Percentiles rank a stretch among this genome's conserved stretches.
Evolutionary conservation across 129 eudicot species (phyloP).

Genomic region (Apium graveolens): DNA sequence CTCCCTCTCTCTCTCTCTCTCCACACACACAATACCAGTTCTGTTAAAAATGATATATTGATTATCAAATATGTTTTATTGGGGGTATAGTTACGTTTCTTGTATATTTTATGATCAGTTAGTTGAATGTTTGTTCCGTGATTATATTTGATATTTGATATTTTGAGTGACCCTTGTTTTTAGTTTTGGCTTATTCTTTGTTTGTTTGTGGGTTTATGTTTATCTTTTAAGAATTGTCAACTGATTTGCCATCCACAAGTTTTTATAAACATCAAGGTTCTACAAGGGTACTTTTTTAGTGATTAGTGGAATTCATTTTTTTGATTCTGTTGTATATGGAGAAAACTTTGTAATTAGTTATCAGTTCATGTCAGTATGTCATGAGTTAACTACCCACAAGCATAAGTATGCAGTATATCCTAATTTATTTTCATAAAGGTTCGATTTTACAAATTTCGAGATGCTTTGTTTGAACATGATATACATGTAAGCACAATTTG

Average conservation of each 20-base stretch:
- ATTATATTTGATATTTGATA: neutral
- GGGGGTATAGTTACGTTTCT: neutral
- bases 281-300: no score
- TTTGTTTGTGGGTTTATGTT: neutral
- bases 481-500: no score
- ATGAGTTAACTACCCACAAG: neutral
- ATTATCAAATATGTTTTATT: neutral
- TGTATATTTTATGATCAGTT: neutral
- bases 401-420: neutral
- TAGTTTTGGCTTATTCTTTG: neutral
- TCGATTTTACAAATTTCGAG: neutral
- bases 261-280: no score
- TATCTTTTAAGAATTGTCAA: neutral
- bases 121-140: neutral
- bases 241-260: neutral
- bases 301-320: no score
- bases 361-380: no score
- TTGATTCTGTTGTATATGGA: neutral
- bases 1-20: neutral
- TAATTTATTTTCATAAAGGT: no score
- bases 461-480: no score
- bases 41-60: no score
- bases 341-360: no score
- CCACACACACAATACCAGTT: neutral
- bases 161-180: neutral